Percentiles rank a stretch among this genome's conserved stretches.
Conservation (phyloP, 2,329 filamentous ascomycete species). For the Aspergillus awamori region DNA sequence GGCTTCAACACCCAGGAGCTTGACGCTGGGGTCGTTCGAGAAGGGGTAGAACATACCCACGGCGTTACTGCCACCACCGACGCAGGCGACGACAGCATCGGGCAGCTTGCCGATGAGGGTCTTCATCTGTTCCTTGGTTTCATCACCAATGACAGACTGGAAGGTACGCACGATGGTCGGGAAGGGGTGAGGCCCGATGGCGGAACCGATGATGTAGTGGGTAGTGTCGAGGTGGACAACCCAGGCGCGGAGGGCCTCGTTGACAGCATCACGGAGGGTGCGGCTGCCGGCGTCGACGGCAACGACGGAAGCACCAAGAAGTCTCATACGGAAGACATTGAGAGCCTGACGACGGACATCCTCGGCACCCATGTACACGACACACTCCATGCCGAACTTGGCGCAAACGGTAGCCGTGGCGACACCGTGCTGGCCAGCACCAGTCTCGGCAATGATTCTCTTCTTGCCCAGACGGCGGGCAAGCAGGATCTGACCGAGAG, state of each 20-base stretch:
- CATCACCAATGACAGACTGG: constrained; percentile 92
- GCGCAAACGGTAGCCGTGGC: constrained; percentile 96
- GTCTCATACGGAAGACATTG: constrained; percentile 98
- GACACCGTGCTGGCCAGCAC: constrained; percentile 95
- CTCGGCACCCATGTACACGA: constrained; percentile 97
- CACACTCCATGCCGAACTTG: constrained; percentile 98
- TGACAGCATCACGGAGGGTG: constrained; percentile 84
- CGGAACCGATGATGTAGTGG: constrained; percentile 97
- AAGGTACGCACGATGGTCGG: constrained; percentile 96
- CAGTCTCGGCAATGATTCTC: constrained; percentile 96
- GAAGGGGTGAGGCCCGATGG: constrained; percentile 97
- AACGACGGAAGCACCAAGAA: constrained; percentile 89
- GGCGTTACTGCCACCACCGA: constrained; percentile 93
- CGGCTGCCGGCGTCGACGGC: constrained; percentile 88
- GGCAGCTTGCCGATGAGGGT: constrained; percentile 84
- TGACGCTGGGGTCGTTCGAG: constrained; percentile 78
- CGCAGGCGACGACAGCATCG: constrained; percentile 94
- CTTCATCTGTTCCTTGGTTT: constrained; percentile 91
- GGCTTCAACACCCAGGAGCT: constrained; percentile 90
- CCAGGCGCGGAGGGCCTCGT: constrained; percentile 93
- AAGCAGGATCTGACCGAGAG: constrained; percentile 86
- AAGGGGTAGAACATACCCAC: constrained; percentile 99
- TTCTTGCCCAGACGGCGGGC: constrained; percentile 88
- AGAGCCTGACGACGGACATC: constrained; percentile 94
- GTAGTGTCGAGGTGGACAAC: constrained; percentile 90